These are phyloP conservation scores for Elaeis oleifera DNA, from an alignment of 202 grass and related monocot genomes.

Conservation along the genomic window DNA sequence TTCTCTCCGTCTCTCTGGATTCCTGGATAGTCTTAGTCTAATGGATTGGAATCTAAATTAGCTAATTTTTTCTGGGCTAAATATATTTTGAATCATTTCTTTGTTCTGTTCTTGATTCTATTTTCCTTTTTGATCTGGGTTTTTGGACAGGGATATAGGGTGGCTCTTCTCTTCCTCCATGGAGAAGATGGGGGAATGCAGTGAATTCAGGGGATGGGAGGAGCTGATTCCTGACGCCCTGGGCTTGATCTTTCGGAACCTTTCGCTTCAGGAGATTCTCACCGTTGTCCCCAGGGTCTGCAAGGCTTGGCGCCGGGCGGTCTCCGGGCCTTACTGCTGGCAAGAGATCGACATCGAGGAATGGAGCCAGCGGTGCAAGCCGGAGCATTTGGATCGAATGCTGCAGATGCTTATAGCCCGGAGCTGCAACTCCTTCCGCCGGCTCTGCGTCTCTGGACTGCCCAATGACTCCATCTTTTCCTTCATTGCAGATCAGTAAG, in stretches of 20 bases:
- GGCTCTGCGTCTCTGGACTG: constrained; percentile 67
- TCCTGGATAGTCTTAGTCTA: no score
- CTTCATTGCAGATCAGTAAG: constrained; percentile 83
- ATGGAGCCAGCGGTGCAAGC: constrained; percentile 78
- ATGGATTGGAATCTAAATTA: no score
- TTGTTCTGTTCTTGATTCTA: no score
- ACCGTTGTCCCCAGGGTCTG: constrained; percentile 86
- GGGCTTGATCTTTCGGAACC: constrained; percentile 80
- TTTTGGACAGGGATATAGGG: no score
- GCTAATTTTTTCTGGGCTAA: no score
- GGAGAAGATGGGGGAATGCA: constrained; percentile 43
- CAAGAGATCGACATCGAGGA: constrained; percentile 92
- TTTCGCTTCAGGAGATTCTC: constrained; percentile 73
- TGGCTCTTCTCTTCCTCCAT: neutral
- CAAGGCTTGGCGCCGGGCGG: constrained; percentile 64
- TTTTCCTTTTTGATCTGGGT: no score
- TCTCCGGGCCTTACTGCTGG: constrained; percentile 92
- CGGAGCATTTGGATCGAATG: constrained; percentile 73
- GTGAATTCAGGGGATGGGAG: constrained; percentile 67
- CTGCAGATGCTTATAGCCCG: constrained; percentile 61
- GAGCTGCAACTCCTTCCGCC: constrained; percentile 61
- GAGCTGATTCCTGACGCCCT: constrained; percentile 87
- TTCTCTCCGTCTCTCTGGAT: neutral
- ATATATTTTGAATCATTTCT: no score
- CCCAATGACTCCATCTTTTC: constrained; percentile 64